These are phyloP conservation scores for Cutaneotrichosporon sp. DNA, from an alignment of 1,284 basidiomycete species.

Conservation along the genomic window DNA sequence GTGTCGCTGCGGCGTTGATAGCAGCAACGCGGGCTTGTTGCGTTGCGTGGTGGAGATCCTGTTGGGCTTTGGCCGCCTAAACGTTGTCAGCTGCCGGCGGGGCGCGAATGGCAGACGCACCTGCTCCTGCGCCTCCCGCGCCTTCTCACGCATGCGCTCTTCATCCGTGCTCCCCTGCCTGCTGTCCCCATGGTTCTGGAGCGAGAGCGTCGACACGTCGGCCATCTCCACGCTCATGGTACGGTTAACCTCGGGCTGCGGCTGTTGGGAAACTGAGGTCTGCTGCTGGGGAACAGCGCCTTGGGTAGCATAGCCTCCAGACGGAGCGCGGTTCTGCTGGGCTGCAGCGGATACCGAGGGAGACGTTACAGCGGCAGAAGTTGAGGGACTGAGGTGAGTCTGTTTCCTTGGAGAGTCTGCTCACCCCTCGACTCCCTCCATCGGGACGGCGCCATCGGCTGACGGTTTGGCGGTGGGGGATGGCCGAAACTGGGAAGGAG, in stretches of 20 bases:
- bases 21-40: constrained; percentile 49
- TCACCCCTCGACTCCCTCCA: constrained; percentile 33
- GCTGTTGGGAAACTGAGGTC: neutral
- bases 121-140: constrained; percentile 46
- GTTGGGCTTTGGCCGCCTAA: constrained; percentile 46
- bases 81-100: neutral
- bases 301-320: no score
- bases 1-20: constrained; percentile 47
- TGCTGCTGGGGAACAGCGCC: no score
- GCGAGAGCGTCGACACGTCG: constrained; percentile 29
- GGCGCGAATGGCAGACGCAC: constrained; percentile 20
- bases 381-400: neutral
- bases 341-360: no score
- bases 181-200: constrained; percentile 10
- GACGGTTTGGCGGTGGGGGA: neutral
- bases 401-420: constrained; percentile 4
- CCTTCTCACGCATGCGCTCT: constrained; percentile 45
- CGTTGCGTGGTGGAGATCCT: constrained; percentile 45
- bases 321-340: no score
- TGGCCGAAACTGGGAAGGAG: neutral
- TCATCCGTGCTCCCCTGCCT: constrained; percentile 35
- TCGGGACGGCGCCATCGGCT: constrained; percentile 13
- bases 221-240: constrained; percentile 43
- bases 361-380: no score
- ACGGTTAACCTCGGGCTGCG: constrained; percentile 17